phyloP scores from a whole-genome alignment of 1,284 basidiomycete species.

The Ustilago trichophora region DNA sequence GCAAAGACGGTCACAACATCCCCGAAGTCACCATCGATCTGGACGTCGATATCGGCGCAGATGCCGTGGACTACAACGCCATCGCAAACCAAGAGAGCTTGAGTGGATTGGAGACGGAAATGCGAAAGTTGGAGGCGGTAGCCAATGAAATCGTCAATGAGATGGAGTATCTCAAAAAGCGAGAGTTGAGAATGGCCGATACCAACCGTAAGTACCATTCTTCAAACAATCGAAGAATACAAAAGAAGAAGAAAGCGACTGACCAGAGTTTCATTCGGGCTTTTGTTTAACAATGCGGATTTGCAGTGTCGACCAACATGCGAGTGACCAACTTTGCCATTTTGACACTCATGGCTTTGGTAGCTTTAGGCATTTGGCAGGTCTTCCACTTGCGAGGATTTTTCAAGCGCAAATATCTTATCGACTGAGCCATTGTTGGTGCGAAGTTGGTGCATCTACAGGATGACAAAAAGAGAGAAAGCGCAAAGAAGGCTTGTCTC shows the following conservation, averaged over 20 bases:
- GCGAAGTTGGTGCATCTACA: too few species aligned
- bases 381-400: conserved; percentile 89
- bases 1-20: background rate
- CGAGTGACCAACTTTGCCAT: conserved; percentile 93
- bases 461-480: too few species aligned
- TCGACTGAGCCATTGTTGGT: conserved; percentile 75
- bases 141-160: conserved; percentile 95
- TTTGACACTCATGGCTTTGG: conserved; percentile 81
- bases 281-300: too few species aligned
- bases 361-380: conserved; percentile 91
- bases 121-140: conserved; percentile 94
- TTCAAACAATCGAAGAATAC: too few species aligned
- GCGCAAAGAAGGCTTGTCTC: too few species aligned
- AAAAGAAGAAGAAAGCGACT: background rate
- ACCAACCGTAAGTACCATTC: conserved; percentile 80
- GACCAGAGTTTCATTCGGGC: too few species aligned
- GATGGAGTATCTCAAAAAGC: conserved; percentile 86
- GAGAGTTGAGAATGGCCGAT: conserved; percentile 87
- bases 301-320: conserved; percentile 84
- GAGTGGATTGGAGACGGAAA: conserved; percentile 94
- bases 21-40: conserved; percentile 74
- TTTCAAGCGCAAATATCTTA: conserved; percentile 97
- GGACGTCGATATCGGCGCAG: conserved; percentile 96
- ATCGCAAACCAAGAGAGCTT: conserved; percentile 98
- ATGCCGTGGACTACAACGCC: conserved; percentile 98